Base-by-base conservation (phyloP, 169 alveolate genomes). In the Cryptosporidium ryanae region DNA sequence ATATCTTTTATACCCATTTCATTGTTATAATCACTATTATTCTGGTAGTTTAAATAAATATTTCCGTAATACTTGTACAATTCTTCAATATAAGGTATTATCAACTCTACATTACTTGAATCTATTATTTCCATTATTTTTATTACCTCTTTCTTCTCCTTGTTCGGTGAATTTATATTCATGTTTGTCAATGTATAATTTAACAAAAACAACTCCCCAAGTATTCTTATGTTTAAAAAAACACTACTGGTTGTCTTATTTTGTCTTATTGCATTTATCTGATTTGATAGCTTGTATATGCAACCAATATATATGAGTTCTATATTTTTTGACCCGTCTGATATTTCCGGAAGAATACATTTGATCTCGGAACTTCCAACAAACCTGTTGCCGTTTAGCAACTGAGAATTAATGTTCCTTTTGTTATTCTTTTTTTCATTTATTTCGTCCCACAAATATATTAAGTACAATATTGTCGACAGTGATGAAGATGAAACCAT, bases 381-480 rank as follows among this genome's bases (percentile, higher is more conserved):
- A 4, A 17, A 29, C 18, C 18, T 25, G 5, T 61, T 18, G 1
- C 18, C 18, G 0, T 61, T 31, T 32, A 38, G 8, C 13, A 52
- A 5, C 27, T 12, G 12, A 5, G 63, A 21, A 52, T 52, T 52
- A 4, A 52, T 0, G 0, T 25, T 15, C 6, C 10, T 18, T 5
- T 61, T 25, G 18, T 15, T 18, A 13, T 61, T 61, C 34, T 61
- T 31, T 59, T 59, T 23, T 4, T 18, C 17, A 44, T 76, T 76
- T 3, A 76, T 5, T 34, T 76, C 87, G 21, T 76, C 87, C 87
- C 87, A 76, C 10, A 76, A 29, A 59, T 76, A 59, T n/a, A 76
- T 44, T n/a, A 76, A 57, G 46, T 48, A 57, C 31, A 76, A 32
- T 5, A 76, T 61, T 27, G 87, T 43, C 5, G 71, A 61, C 4